Evolutionary conservation across 331 rosid genomes (phyloP).

Genomic region (Arachis monticola): DNA sequence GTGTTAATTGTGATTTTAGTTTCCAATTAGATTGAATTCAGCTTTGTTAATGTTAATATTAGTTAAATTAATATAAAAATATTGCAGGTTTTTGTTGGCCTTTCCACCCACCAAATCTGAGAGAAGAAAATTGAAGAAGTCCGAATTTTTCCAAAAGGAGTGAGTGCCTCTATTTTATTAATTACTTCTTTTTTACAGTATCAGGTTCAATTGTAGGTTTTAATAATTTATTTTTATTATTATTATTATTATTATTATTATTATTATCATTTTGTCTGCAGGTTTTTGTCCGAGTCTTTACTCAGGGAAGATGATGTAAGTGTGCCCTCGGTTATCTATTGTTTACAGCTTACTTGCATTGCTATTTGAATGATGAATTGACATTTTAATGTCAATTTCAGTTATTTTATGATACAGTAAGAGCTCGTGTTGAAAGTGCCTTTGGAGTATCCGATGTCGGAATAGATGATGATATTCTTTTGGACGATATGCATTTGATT

Average conservation of each 20-base stretch:
- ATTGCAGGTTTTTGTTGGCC: conserved; percentile 77
- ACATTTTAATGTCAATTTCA: conserved; percentile 42
- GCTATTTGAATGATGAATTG: conserved; percentile 17
- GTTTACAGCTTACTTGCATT: neutral
- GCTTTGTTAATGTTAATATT: neutral
- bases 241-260: neutral
- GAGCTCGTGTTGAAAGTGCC: conserved; percentile 55
- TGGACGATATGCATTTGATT: conserved; percentile 42
- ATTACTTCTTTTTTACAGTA: conserved; percentile 7
- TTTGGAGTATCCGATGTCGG: conserved; percentile 49
- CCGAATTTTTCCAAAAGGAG: conserved; percentile 42
- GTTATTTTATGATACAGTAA: conserved; percentile 71
- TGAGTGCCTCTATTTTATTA: conserved; percentile 19
- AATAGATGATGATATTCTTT: conserved; percentile 40
- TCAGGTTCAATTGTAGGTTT: conserved; percentile 3
- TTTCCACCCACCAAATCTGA: conserved; percentile 46
- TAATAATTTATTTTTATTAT: neutral
- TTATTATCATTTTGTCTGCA: conserved; percentile 10
- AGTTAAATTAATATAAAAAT: neutral
- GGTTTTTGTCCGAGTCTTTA: conserved; percentile 66
- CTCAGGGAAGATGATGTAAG: conserved; percentile 84
- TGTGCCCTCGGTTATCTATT: conserved; percentile 17
- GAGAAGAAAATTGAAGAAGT: conserved; percentile 41
- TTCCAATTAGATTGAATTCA: neutral
- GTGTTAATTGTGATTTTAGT: neutral